These are phyloP conservation scores for Kingdonia uniflora DNA, from an alignment of 164 flowering plant species.

Conservation along the genomic window DNA sequence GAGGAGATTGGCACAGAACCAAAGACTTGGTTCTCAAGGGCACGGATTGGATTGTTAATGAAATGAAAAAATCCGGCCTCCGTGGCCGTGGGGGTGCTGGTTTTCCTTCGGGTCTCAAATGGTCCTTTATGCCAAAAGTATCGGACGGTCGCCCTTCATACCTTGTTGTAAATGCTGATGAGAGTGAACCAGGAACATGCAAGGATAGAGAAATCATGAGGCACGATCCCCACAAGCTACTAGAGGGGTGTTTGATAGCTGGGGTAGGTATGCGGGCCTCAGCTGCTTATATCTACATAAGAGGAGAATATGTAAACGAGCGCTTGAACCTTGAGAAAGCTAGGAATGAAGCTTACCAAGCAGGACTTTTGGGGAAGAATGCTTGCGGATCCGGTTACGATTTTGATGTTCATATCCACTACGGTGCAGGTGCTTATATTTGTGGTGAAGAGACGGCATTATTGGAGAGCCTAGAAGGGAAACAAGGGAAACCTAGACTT, in stretches of 20 bases:
- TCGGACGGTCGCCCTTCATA: constrained; percentile 97
- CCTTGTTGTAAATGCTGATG: constrained; percentile 98
- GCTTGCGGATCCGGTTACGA: constrained; percentile 98
- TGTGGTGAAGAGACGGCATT: constrained; percentile 99
- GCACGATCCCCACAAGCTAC: constrained; percentile 90
- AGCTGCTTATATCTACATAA: constrained; percentile 87
- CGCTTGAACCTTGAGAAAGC: constrained; percentile 71
- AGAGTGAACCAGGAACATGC: constrained; percentile 98
- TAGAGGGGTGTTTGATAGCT: constrained; percentile 93
- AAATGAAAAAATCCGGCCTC: constrained; percentile 92
- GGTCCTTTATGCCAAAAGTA: constrained; percentile 98
- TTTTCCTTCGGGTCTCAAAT: constrained; percentile 94
- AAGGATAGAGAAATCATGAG: constrained; percentile 96
- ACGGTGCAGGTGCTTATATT: constrained; percentile 97
- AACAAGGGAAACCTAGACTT: constrained; percentile 92
- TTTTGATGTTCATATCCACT: constrained; percentile 93
- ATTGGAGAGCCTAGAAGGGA: constrained; percentile 93
- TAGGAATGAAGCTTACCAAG: constrained; percentile 72
- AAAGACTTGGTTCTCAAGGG: constrained; percentile 91
- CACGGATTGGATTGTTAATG: constrained; percentile 92
- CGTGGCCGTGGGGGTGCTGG: constrained; percentile 99
- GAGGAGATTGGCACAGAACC: constrained; percentile 92
- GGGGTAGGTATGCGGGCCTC: constrained; percentile 93
- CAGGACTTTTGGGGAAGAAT: constrained; percentile 87
- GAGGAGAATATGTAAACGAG: constrained; percentile 97